These are phyloP conservation scores for Calycina herbarum DNA, from an alignment of 2,329 filamentous ascomycete genomes.

Conservation along the genomic window DNA sequence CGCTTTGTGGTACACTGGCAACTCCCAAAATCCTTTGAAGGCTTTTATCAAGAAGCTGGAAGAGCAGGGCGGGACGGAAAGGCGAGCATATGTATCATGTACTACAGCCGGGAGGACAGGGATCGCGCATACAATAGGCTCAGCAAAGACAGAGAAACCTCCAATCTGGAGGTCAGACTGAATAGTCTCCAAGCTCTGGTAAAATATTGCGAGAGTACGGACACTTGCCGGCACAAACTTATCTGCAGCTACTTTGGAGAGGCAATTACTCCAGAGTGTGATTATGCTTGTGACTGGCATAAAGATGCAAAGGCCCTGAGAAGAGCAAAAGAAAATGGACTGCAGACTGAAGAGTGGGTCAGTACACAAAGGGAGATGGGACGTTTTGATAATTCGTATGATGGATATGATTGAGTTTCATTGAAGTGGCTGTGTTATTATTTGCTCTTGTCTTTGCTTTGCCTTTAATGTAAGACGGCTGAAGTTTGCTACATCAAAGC, in stretches of 20 bases:
- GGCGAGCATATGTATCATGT: slow-evolving; percentile 82
- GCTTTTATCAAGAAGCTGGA: slow-evolving; percentile 94
- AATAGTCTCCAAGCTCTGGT: slow-evolving; percentile 69
- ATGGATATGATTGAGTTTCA: slow-evolving; percentile 42
- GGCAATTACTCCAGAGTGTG: slow-evolving; percentile 55
- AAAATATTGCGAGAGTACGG: slow-evolving; percentile 77
- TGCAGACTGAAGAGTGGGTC: slow-evolving; percentile 63
- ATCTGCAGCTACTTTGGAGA: slow-evolving; percentile 82
- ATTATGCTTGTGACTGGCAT: slow-evolving; percentile 77
- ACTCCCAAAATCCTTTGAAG: slow-evolving; percentile 89
- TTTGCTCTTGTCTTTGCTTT: background rate
- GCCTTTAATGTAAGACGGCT: background rate
- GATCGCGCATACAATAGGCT: slow-evolving; percentile 66
- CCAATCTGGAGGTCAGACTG: slow-evolving; percentile 52
- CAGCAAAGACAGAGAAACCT: slow-evolving; percentile 47
- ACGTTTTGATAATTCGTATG: slow-evolving; percentile 55
- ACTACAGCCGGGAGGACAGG: slow-evolving; percentile 85
- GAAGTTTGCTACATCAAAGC: slow-evolving; percentile 1
- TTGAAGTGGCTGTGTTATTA: background rate
- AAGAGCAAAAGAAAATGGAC: slow-evolving; percentile 54
- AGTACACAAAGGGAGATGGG: slow-evolving; percentile 62
- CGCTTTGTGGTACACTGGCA: slow-evolving; percentile 96
- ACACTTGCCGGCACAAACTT: slow-evolving; percentile 70
- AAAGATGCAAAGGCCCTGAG: slow-evolving; percentile 64
- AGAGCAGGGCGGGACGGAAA: slow-evolving; percentile 88